Conservation (phyloP, 106 monocot genomes). For the Cymbidium sinense region DNA sequence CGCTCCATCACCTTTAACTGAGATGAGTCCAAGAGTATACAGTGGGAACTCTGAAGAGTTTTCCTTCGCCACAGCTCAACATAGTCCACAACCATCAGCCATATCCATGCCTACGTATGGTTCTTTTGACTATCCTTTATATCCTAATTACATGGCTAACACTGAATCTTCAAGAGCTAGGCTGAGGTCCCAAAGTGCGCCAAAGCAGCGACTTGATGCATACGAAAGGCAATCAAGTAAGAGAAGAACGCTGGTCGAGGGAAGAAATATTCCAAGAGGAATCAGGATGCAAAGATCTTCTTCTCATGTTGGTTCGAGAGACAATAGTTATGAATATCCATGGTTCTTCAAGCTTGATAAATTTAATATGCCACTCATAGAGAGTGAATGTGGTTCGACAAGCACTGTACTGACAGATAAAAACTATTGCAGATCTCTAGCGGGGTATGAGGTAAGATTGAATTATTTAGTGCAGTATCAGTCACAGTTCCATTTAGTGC, state of each 20-base stretch:
- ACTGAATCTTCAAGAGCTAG: constrained; percentile 69
- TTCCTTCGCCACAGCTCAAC: constrained; percentile 35
- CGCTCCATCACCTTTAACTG: constrained; percentile 33
- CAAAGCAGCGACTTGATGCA: constrained; percentile 41
- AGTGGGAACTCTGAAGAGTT: constrained; percentile 48
- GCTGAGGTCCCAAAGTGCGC: constrained; percentile 58
- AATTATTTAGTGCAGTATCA: neutral
- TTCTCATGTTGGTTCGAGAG: constrained; percentile 33
- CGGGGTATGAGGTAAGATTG: constrained; percentile 6
- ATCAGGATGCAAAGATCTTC: constrained; percentile 54
- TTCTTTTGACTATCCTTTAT: constrained; percentile 15
- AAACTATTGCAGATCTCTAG: constrained; percentile 35
- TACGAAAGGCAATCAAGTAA: constrained; percentile 39
- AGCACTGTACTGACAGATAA: constrained; percentile 35
- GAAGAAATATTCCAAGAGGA: constrained; percentile 35
- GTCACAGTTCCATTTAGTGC: neutral
- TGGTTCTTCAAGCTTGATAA: constrained; percentile 52
- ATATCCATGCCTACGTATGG: constrained; percentile 16
- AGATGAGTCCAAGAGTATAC: constrained; percentile 37
- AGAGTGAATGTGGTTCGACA: constrained; percentile 56
- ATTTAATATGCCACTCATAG: constrained; percentile 42
- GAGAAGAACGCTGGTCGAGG: constrained; percentile 28
- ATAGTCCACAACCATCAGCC: constrained; percentile 42
- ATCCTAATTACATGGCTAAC: constrained; percentile 75
- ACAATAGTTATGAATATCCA: constrained; percentile 40